Conservation (phyloP, 768 basidiomycete species). For the Termitomyces eurrhizus region DNA sequence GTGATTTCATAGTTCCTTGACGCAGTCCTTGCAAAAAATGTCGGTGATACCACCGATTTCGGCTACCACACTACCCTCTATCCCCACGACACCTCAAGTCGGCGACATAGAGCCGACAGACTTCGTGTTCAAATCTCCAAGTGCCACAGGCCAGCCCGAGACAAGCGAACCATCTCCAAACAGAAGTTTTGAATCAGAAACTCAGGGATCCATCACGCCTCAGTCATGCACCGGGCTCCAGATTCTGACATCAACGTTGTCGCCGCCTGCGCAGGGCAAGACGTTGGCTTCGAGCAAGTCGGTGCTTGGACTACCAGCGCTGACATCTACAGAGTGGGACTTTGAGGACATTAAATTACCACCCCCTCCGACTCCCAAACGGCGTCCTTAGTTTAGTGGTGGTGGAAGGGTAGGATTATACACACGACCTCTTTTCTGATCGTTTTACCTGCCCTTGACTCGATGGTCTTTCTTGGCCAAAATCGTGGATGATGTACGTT, state of each 20-base stretch:
- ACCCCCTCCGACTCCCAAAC: conserved; percentile 17
- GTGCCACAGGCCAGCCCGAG: neutral
- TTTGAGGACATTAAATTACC: conserved; percentile 48
- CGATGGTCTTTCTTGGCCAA: neutral
- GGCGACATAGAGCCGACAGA: neutral
- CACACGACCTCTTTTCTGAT: neutral
- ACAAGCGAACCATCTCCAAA: neutral
- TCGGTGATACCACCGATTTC: conserved; percentile 15
- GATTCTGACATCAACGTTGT: neutral
- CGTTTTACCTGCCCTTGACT: neutral
- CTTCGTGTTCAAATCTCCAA: neutral
- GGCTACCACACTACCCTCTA: neutral
- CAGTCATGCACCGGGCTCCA: neutral
- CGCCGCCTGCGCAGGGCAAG: too few species aligned
- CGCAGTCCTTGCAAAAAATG: conserved; percentile 33
- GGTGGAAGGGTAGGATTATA: neutral
- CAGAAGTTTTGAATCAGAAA: neutral
- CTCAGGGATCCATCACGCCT: neutral
- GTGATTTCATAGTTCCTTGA: conserved; percentile 32
- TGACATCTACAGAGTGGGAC: conserved; percentile 51
- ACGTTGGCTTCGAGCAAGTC: conserved; percentile 19
- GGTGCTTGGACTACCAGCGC: conserved; percentile 38
- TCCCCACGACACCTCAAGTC: neutral
- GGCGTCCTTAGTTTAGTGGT: neutral
- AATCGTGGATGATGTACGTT: neutral